Conservation (phyloP, 202 grass and related monocot genomes). For the Panicum hallii region DNA sequence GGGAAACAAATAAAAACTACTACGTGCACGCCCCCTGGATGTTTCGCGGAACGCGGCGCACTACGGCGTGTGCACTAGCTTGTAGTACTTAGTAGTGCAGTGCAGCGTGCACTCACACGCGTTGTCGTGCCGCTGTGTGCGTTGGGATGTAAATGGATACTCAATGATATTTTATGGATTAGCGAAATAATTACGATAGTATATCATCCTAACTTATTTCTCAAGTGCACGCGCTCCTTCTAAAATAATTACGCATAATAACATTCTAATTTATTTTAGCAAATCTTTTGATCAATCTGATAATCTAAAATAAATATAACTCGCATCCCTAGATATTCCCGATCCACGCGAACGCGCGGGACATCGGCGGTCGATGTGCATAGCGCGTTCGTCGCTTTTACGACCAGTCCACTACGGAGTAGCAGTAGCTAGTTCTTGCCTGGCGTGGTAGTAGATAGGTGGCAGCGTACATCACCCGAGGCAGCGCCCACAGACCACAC, state of each 20-base stretch:
- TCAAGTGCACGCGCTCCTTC: too few species aligned
- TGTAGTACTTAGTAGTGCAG: not conserved
- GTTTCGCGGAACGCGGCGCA: conserved; percentile 35
- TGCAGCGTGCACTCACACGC: not conserved
- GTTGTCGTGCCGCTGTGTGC: conserved; percentile 18
- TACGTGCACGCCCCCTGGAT: not conserved
- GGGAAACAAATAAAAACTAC: not conserved
- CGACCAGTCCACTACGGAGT: not conserved
- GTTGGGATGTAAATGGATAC: too few species aligned
- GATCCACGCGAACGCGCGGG: not conserved
- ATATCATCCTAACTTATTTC: too few species aligned
- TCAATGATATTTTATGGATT: too few species aligned
- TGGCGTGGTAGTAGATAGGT: not conserved
- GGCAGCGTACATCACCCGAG: not conserved
- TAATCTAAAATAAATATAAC: too few species aligned
- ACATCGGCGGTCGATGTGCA: not conserved
- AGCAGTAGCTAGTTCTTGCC: not conserved
- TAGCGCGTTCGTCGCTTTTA: not conserved
- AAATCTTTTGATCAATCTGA: too few species aligned
- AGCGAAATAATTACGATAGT: too few species aligned
- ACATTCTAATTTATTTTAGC: too few species aligned
- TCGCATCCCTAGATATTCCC: too few species aligned
- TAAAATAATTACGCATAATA: too few species aligned
- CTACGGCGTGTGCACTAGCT: not conserved
- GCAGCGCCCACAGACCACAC: too few species aligned